Conservation (phyloP, 768 basidiomycete species). For the Mrakia gelida region DNA sequence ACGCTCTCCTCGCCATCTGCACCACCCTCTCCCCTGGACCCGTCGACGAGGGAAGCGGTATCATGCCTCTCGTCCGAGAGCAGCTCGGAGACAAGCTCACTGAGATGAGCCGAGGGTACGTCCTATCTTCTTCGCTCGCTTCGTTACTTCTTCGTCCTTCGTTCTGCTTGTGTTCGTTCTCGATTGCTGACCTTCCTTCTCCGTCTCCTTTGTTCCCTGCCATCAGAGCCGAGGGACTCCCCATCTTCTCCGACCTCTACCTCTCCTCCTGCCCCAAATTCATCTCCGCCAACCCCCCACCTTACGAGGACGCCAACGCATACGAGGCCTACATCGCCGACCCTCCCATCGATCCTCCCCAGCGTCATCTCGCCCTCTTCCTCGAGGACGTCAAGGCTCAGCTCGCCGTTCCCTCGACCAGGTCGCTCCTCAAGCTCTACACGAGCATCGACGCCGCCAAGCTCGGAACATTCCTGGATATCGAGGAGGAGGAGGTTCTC, state of each 20-base stretch:
- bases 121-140: constrained; percentile 29
- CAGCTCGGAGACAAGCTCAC: constrained; percentile 85
- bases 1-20: constrained; percentile 89
- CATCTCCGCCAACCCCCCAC: constrained; percentile 88
- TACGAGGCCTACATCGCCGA: constrained; percentile 52
- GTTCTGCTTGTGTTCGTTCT: background rate
- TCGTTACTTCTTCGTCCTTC: background rate
- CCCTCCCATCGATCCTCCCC: constrained; percentile 63
- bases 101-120: constrained; percentile 79
- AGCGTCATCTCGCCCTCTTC: constrained; percentile 80
- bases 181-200: background rate
- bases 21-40: constrained; percentile 87
- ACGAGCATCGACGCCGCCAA: constrained; percentile 87
- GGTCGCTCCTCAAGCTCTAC: constrained; percentile 91
- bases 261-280: constrained; percentile 93
- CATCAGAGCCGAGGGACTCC: constrained; percentile 56
- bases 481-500: constrained; percentile 81
- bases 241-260: constrained; percentile 88
- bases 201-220: background rate
- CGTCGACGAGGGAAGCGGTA: constrained; percentile 72
- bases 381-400: constrained; percentile 73
- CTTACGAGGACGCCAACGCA: constrained; percentile 72
- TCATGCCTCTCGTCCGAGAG: constrained; percentile 87
- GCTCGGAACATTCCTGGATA: constrained; percentile 84
- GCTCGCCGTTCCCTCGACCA: constrained; percentile 72